phyloP scores from a whole-genome alignment of 805 yeast genomes.

The Hanseniaspora singularis region DNA sequence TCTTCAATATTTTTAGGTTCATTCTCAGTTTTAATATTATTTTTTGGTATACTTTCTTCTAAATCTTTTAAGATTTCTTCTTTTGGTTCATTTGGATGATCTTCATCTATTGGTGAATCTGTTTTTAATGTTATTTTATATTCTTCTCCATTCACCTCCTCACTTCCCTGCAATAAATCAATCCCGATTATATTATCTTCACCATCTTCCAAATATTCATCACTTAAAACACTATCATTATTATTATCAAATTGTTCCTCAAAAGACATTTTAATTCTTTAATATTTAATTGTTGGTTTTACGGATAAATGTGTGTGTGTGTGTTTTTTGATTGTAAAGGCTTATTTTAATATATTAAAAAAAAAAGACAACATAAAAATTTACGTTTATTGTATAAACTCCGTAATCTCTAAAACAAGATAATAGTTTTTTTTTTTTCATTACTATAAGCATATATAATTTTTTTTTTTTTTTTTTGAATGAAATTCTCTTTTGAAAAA shows the following conservation, averaged over 20 bases:
- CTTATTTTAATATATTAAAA: too few relatives aligned
- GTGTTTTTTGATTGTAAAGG: not conserved
- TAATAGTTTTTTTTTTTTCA: too few relatives aligned
- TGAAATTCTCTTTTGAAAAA: too few relatives aligned
- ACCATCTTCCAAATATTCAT: not conserved
- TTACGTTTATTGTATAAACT: too few relatives aligned
- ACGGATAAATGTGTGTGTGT: not conserved
- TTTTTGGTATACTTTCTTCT: not conserved
- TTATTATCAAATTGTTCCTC: constrained; percentile 11
- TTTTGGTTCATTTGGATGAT: too few relatives aligned
- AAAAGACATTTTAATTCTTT: constrained; percentile 6
- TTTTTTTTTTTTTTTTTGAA: too few relatives aligned
- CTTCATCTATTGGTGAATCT: too few relatives aligned
- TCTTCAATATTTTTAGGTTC: not conserved
- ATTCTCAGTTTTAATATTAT: not conserved
- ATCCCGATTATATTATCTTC: constrained; percentile 6
- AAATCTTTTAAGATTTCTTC: too few relatives aligned
- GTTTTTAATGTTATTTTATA: not conserved
- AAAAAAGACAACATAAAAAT: too few relatives aligned
- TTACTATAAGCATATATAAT: too few relatives aligned
- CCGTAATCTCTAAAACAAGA: too few relatives aligned
- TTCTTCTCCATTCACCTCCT: constrained; percentile 10
- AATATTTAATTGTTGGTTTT: not conserved
- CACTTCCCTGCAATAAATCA: not conserved
- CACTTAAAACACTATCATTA: not conserved